Percentiles rank a stretch among this genome's conserved stretches.
Conservation (phyloP, 2,329 filamentous ascomycete genomes). For the Fusarium kyushuense region DNA sequence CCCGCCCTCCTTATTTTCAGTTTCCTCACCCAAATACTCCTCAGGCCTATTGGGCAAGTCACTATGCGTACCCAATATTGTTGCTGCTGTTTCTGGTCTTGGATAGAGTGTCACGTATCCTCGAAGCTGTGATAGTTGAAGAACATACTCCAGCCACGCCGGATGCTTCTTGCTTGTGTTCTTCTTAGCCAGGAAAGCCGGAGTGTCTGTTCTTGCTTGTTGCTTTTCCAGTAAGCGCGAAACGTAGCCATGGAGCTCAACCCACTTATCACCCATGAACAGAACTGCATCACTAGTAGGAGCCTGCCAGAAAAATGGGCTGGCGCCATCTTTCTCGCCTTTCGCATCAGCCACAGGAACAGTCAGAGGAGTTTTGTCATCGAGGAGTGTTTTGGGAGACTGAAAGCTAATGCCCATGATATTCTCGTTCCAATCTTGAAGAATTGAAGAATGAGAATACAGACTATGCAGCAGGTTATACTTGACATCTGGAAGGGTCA, state of each 20-base stretch:
- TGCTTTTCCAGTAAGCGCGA: constrained; percentile 68
- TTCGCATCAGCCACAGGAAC: constrained; percentile 53
- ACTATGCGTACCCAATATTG: constrained; percentile 79
- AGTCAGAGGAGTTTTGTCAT: constrained; percentile 68
- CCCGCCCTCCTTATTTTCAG: constrained; percentile 44
- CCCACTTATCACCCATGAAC: constrained; percentile 88
- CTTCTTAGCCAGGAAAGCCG: constrained; percentile 63
- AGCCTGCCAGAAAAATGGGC: constrained; percentile 85
- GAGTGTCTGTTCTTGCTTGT: constrained; percentile 51
- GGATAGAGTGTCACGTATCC: constrained; percentile 88
- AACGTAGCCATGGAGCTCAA: constrained; percentile 84
- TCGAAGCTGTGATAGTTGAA: constrained; percentile 79
- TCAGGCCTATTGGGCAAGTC: constrained; percentile 81
- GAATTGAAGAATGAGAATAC: constrained; percentile 68
- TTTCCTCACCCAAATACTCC: constrained; percentile 62
- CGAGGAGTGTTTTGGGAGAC: constrained; percentile 72
- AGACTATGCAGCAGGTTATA: constrained; percentile 82
- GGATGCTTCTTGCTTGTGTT: constrained; percentile 76
- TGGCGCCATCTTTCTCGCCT: constrained; percentile 48
- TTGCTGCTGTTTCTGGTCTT: constrained; percentile 63
- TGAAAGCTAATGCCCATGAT: constrained; percentile 86
- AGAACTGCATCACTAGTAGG: constrained; percentile 86
- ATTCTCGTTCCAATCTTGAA: constrained; percentile 61
- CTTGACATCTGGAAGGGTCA: constrained; percentile 70
- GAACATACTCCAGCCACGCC: constrained; percentile 81